Evolutionary conservation across 306 rosid genomes (phyloP).

Genomic region (Quercus suber): DNA sequence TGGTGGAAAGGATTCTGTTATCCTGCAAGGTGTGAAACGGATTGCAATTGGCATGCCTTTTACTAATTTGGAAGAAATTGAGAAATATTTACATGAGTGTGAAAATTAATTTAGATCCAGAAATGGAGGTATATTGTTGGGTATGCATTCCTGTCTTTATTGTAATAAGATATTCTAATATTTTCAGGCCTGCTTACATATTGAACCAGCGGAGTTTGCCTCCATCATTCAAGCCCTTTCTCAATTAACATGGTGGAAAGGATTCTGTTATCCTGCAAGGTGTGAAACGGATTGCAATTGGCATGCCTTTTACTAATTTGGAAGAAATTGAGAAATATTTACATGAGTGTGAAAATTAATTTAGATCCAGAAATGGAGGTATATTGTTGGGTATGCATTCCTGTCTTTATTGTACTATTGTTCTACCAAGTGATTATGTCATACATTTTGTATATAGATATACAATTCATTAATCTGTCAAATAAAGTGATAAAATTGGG

Average conservation of each 20-base stretch:
- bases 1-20: conserved; percentile 79
- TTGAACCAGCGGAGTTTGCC: conserved; percentile 93
- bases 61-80: conserved; percentile 55
- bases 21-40: conserved; percentile 74
- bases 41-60: conserved; percentile 68
- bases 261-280: conserved; percentile 66
- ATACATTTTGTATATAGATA: neutral
- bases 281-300: conserved; percentile 69
- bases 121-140: conserved; percentile 80
- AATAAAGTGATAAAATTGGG: no score
- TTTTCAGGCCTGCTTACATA: conserved; percentile 85
- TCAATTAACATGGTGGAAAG: conserved; percentile 92
- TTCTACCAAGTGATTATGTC: neutral
- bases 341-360: conserved; percentile 52
- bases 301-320: conserved; percentile 62
- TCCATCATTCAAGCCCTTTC: conserved; percentile 85
- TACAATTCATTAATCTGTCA: no score
- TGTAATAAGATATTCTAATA: neutral
- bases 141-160: conserved; percentile 39
- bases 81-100: conserved; percentile 60
- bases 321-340: conserved; percentile 56
- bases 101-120: conserved; percentile 60
- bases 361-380: conserved; percentile 71
- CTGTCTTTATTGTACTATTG: conserved; percentile 2
- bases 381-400: conserved; percentile 75